Evolutionary conservation across 345 rosid species (phyloP).

Genomic region (Trapa incisa): DNA sequence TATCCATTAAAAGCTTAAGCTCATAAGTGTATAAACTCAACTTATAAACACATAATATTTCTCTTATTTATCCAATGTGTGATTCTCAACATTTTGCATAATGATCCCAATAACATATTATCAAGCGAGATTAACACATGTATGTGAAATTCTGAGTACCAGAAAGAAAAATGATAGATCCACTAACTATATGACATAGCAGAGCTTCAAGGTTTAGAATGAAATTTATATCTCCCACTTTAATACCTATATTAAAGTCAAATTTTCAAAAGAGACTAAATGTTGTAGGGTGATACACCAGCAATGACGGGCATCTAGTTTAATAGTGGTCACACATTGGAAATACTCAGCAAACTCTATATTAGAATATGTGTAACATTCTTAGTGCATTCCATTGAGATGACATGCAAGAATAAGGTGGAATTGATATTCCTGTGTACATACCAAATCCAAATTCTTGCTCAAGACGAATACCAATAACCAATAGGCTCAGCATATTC

Average conservation of each 20-base stretch:
- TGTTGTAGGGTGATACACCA: not conserved
- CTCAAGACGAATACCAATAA: conserved; percentile 84
- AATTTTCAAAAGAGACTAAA: not conserved
- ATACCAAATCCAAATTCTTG: conserved; percentile 85
- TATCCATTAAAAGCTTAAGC: too few relatives aligned
- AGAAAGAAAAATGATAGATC: not conserved
- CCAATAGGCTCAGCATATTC: conserved; percentile 75
- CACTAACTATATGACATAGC: not conserved
- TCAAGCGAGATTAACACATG: not conserved
- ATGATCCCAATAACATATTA: not conserved
- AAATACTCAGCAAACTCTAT: not conserved
- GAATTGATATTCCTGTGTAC: conserved; percentile 7
- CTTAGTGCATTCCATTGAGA: not conserved
- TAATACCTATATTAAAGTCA: not conserved
- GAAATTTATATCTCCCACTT: not conserved
- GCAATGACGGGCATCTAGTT: not conserved
- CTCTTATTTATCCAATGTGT: too few relatives aligned
- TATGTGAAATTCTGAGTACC: not conserved
- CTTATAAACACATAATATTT: too few relatives aligned
- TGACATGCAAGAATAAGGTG: not conserved
- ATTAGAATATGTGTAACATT: not conserved
- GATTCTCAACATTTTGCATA: not conserved
- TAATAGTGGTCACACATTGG: not conserved
- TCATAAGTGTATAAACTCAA: too few relatives aligned
- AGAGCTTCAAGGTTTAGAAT: not conserved